phyloP scores from a whole-genome alignment of 768 basidiomycete genomes.

The Lentinula lateritia region DNA sequence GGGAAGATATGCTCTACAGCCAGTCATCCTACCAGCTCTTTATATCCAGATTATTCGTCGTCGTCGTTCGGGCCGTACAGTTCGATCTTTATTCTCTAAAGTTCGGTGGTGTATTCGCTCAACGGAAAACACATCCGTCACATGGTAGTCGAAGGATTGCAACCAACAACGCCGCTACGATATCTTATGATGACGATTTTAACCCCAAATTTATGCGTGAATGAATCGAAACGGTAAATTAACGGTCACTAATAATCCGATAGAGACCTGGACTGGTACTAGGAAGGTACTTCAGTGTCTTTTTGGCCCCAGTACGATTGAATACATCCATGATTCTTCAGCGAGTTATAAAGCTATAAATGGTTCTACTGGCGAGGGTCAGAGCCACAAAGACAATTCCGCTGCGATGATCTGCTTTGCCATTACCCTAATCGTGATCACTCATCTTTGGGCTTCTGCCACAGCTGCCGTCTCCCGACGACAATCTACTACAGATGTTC shows the following conservation, averaged over 20 bases:
- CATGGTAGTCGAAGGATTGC: not conserved
- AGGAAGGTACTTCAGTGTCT: not conserved
- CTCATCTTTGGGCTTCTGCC: not conserved
- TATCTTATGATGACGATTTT: not conserved
- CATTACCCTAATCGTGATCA: not conserved
- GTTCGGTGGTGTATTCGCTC: too few relatives aligned
- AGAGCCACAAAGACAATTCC: not conserved
- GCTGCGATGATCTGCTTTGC: not conserved
- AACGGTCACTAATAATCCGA: not conserved
- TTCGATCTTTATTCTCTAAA: too few relatives aligned
- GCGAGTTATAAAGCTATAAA: not conserved
- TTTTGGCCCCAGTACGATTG: not conserved
- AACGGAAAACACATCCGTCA: not conserved
- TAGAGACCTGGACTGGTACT: not conserved
- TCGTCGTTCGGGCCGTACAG: too few relatives aligned
- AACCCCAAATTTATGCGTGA: not conserved
- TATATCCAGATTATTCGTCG: not conserved
- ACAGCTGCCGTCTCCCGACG: not conserved
- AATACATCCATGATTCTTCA: not conserved
- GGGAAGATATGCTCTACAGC: constrained; percentile 23
- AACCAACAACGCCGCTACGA: not conserved
- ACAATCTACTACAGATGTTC: constrained; percentile 11
- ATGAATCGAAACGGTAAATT: not conserved
- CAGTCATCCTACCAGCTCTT: constrained; percentile 19
- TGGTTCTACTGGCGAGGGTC: not conserved